A percentile compares a stretch with the other conserved stretches of the same genome.
phyloP scores from a whole-genome alignment of 352 stramenopile species.

The Phytophthora brassicae region DNA sequence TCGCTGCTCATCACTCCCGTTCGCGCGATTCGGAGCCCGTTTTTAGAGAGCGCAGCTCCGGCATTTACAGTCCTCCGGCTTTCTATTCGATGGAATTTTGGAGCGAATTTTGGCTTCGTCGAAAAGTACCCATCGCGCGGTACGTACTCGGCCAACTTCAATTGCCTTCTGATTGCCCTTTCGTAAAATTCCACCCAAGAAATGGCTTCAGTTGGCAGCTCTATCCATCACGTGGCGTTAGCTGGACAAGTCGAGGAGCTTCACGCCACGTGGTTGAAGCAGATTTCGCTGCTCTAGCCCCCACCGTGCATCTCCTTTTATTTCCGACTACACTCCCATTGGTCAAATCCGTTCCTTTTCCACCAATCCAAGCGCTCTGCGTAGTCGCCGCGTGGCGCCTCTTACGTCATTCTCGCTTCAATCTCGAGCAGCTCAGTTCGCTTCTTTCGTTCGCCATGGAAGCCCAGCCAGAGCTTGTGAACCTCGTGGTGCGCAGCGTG shows the following conservation, averaged over 20 bases:
- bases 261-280: background rate
- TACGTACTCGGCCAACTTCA: slow-evolving; percentile 21
- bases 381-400: slow-evolving; percentile 20
- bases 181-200: too few relatives aligned
- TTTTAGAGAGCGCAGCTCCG: slow-evolving; percentile 24
- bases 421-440: slow-evolving; percentile 15
- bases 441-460: slow-evolving; percentile 21
- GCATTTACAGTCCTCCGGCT: slow-evolving; percentile 25
- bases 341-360: background rate
- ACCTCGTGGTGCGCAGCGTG: slow-evolving; percentile 81
- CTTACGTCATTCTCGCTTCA: slow-evolving; percentile 30
- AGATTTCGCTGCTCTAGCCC: background rate
- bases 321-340: slow-evolving; percentile 2
- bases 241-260: background rate
- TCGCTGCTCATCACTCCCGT: background rate
- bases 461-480: slow-evolving; percentile 32
- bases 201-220: too few relatives aligned
- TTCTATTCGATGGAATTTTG: slow-evolving; percentile 29
- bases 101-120: slow-evolving; percentile 15
- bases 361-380: slow-evolving; percentile 3
- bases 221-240: too few relatives aligned
- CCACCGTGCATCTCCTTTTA: background rate
- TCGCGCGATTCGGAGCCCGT: slow-evolving; percentile 16
- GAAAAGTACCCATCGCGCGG: slow-evolving; percentile 12
- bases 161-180: slow-evolving; percentile 4